Base-by-base conservation (phyloP, 495 filamentous ascomycete genomes). In the Tricharina praecox region DNA sequence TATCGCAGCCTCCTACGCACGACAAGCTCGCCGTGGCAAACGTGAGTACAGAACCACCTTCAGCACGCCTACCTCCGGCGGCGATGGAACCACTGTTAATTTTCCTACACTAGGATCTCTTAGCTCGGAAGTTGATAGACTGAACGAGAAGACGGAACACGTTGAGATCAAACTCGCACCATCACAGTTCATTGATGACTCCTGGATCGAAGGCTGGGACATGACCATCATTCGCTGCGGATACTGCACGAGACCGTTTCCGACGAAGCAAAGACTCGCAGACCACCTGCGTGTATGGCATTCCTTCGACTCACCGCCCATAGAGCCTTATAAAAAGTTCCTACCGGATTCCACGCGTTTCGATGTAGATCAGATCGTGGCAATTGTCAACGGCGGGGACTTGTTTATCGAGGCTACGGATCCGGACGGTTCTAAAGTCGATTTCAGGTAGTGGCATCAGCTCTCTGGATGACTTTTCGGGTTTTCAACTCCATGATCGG, bases 401-500 rank as follows among this genome's bases (percentile, higher is more conserved):
- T 7, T 32, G 28, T 32, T 32, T 32, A 32, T 32, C 13, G 28
- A 32, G 28, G 13, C 28, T 13, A 32, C 7, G 13, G 13, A 32
- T 7, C 7, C 7, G 13, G 13, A 32, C 28, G 7, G 28, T 13
- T 32, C 28, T 7, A 7, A 32, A 13, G 7, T 7, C 28, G 13
- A 32, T 32, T 7, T 32, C 28, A 32, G 13, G 51, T 52, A 23
- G 46, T 24, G 7, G 46, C 51, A 2, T 7, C 24, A 4, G 30
- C 47, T 4, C 47, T 55, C 4, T 54, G 46, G 18, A 43, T 42
- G 11, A 43, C 47, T 1, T 55, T 51, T 1, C 40, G 35, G 2
- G 41, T 55, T 20, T 55, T 55, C 21, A 18, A 30, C 15, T 46
- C 52, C 5, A 55, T 55, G 47, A 24, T 55, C 3, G 47, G 52